phyloP scores from a whole-genome alignment of 352 stramenopile species.

The Globisporangium yorkense region DNA sequence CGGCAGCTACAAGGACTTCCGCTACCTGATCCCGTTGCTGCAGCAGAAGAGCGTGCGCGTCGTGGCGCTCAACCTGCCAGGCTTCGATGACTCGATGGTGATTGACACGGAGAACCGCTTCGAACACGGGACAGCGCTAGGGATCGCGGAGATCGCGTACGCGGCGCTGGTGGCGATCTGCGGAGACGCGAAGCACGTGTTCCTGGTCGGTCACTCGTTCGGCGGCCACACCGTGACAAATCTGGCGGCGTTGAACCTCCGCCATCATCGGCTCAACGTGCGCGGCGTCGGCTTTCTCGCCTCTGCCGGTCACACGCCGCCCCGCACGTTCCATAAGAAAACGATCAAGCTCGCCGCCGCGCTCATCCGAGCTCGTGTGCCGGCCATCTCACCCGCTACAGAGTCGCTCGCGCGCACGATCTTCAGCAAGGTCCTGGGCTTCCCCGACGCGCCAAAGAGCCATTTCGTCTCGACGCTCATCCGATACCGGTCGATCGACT shows the following conservation, averaged over 20 bases:
- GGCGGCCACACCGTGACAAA: slow-evolving; percentile 42
- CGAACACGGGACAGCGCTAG: slow-evolving; percentile 12
- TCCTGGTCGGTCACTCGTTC: slow-evolving; percentile 66
- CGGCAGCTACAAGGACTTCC: slow-evolving; percentile 58
- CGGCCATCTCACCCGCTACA: slow-evolving; percentile 5
- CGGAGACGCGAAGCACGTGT: slow-evolving; percentile 20
- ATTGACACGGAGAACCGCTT: slow-evolving; percentile 16
- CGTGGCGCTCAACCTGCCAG: slow-evolving; percentile 54
- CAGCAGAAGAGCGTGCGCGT: slow-evolving; percentile 32
- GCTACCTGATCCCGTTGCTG: slow-evolving; percentile 50
- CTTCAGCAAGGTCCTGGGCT: slow-evolving; percentile 16
- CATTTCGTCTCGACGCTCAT: slow-evolving; percentile 24
- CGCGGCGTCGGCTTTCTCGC: slow-evolving; percentile 24
- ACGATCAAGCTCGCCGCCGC: slow-evolving; percentile 7
- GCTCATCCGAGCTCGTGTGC: slow-evolving; percentile 14
- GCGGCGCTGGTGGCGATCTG: slow-evolving; percentile 21
- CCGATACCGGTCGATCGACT: slow-evolving; percentile 37
- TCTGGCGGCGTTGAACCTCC: slow-evolving; percentile 22
- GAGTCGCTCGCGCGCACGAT: slow-evolving; percentile 12
- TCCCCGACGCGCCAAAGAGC: slow-evolving; percentile 10
- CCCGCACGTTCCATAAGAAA: not conserved
- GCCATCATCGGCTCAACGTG: slow-evolving; percentile 14
- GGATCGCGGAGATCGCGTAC: slow-evolving; percentile 15
- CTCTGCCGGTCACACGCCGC: slow-evolving; percentile 13
- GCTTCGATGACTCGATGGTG: slow-evolving; percentile 35